Percentiles rank a stretch among this genome's conserved stretches.
Conservation (phyloP, 108 stramenopile genomes). For the Nannochloropsis salina region DNA sequence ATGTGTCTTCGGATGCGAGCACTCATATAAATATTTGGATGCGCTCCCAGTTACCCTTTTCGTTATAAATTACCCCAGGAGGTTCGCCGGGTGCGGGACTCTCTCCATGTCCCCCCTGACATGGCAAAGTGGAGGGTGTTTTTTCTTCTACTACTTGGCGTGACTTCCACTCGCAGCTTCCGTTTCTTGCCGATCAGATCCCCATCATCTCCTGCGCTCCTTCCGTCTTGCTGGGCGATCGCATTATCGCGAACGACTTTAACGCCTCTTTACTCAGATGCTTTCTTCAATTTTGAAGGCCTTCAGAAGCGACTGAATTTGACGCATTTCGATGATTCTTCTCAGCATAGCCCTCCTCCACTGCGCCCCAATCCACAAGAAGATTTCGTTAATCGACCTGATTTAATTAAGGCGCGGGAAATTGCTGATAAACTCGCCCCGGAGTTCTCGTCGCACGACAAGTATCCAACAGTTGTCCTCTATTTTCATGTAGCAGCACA, state of each 20-base stretch:
- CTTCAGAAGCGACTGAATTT: background rate
- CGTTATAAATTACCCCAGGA: no score
- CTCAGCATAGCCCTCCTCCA: background rate
- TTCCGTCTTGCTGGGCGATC: no score
- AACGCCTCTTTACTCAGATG: background rate
- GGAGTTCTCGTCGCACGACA: background rate
- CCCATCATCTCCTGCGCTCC: no score
- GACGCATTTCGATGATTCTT: background rate
- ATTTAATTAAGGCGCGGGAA: background rate
- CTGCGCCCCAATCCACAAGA: background rate
- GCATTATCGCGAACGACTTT: slow-evolving; percentile 12
- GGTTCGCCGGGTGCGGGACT: no score
- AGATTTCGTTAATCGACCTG: background rate
- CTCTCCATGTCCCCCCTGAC: no score
- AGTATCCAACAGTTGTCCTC: background rate
- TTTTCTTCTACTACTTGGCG: no score
- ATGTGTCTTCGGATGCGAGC: no score
- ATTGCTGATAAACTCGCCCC: background rate
- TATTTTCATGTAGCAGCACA: slow-evolving; percentile 5
- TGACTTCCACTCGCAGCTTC: no score
- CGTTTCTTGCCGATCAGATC: no score
- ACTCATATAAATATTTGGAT: no score
- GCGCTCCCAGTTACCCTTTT: no score
- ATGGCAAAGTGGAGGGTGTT: no score
- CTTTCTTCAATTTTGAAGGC: slow-evolving; percentile 20